Evolutionary conservation across 345 rosid species (phyloP).

Genomic region (Eutrema japonicum): DNA sequence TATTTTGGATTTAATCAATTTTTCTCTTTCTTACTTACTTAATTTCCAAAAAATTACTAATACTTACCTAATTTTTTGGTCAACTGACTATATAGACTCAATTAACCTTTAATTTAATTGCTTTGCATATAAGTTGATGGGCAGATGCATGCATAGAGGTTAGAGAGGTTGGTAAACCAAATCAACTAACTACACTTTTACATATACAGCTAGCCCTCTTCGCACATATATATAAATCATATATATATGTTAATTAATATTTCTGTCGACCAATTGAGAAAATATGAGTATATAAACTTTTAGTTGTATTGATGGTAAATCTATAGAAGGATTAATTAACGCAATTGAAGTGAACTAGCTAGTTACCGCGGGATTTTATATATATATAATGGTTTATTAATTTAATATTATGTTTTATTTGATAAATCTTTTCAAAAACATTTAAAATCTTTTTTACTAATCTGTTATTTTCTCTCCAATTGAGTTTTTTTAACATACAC

Average conservation of each 20-base stretch:
- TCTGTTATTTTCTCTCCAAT: too few relatives aligned
- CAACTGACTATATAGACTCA: too few relatives aligned
- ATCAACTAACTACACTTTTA: conserved; percentile 8
- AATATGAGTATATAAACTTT: background rate
- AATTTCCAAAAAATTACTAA: too few relatives aligned
- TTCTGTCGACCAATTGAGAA: background rate
- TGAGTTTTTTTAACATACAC: too few relatives aligned
- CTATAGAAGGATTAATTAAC: background rate
- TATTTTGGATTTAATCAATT: too few relatives aligned
- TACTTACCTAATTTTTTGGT: too few relatives aligned
- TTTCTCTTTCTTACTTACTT: too few relatives aligned
- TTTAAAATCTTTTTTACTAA: too few relatives aligned
- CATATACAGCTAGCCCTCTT: background rate
- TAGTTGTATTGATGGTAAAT: conserved; percentile 3
- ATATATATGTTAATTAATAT: background rate
- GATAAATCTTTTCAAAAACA: too few relatives aligned
- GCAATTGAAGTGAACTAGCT: conserved; percentile 4
- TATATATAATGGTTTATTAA: too few relatives aligned
- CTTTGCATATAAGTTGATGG: conserved; percentile 8
- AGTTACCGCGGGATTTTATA: too few relatives aligned
- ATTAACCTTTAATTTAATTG: background rate
- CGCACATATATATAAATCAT: conserved; percentile 5
- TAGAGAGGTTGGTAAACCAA: conserved; percentile 19
- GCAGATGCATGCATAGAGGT: conserved; percentile 21
- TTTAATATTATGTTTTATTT: too few relatives aligned